Evolutionary conservation across 2,329 filamentous ascomycete species (phyloP).

Genomic region (Sporothrix inflata): DNA sequence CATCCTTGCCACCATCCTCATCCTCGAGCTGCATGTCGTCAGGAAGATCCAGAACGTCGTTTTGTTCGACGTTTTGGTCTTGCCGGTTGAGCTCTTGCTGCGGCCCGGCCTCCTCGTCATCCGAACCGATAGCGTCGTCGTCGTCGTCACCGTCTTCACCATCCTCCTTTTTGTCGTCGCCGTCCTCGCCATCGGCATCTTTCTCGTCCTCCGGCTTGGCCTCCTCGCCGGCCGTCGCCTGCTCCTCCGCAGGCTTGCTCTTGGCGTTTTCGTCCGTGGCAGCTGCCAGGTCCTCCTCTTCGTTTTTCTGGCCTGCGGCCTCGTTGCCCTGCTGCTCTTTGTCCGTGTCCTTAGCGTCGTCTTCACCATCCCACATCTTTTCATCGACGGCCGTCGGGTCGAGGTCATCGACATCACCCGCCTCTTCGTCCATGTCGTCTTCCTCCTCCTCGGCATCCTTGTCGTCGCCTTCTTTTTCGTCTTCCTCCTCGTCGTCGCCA

Average conservation of each 20-base stretch:
- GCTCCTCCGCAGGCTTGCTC: constrained; percentile 65
- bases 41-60: constrained; percentile 79
- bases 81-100: constrained; percentile 63
- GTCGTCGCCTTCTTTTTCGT: constrained; percentile 61
- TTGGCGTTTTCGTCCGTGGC: constrained; percentile 64
- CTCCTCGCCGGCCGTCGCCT: constrained; percentile 48
- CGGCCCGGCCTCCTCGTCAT: constrained; percentile 59
- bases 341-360: constrained; percentile 76
- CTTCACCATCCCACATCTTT: constrained; percentile 96
- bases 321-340: constrained; percentile 80
- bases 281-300: constrained; percentile 65
- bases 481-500: constrained; percentile 63
- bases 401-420: constrained; percentile 86
- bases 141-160: constrained; percentile 61
- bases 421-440: constrained; percentile 85
- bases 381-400: constrained; percentile 92
- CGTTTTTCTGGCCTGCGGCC: constrained; percentile 68
- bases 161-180: constrained; percentile 54
- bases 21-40: constrained; percentile 89
- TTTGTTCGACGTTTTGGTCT: constrained; percentile 78
- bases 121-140: constrained; percentile 65
- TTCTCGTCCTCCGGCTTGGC: constrained; percentile 48
- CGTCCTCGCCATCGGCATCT: constrained; percentile 56
- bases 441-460: constrained; percentile 63
- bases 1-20: constrained; percentile 64